Conservation (phyloP, 139 green algal genomes). For the Picochlorum costavermella region DNA sequence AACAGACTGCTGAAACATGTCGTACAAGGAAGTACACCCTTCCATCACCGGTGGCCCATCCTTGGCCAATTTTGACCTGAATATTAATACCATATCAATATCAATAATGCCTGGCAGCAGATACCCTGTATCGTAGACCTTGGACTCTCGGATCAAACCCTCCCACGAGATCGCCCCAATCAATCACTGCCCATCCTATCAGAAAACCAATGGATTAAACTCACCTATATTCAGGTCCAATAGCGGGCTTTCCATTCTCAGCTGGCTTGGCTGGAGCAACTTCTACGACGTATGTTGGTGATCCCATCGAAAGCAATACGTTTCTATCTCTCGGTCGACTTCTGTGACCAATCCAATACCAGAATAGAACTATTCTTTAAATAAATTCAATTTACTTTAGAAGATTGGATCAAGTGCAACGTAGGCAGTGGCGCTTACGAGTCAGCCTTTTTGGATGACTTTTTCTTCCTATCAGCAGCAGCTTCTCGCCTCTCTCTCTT, state of each 20-base stretch:
- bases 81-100: neutral
- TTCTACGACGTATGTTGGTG: constrained; percentile 13
- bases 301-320: too few relatives aligned
- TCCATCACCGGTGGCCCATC: constrained; percentile 44
- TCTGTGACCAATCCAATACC: too few relatives aligned
- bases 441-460: neutral
- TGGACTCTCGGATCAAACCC: too few relatives aligned
- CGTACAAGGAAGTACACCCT: constrained; percentile 54
- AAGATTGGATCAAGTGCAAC: too few relatives aligned
- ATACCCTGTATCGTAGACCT: neutral
- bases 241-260: neutral
- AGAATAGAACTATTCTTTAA: too few relatives aligned
- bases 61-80: constrained; percentile 33
- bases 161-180: too few relatives aligned
- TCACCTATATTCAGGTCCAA: constrained; percentile 25
- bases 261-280: constrained; percentile 13
- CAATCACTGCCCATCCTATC: neutral
- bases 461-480: constrained; percentile 5
- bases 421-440: too few relatives aligned
- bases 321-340: too few relatives aligned
- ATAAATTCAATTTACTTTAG: too few relatives aligned
- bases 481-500: constrained; percentile 56
- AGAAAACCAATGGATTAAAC: neutral
- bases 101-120: neutral
- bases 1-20: constrained; percentile 57